Evolutionary conservation across 1,284 basidiomycete species (phyloP), one percentile per base, ranked within the genome.

Genomic region (Mycena citricolor): DNA sequence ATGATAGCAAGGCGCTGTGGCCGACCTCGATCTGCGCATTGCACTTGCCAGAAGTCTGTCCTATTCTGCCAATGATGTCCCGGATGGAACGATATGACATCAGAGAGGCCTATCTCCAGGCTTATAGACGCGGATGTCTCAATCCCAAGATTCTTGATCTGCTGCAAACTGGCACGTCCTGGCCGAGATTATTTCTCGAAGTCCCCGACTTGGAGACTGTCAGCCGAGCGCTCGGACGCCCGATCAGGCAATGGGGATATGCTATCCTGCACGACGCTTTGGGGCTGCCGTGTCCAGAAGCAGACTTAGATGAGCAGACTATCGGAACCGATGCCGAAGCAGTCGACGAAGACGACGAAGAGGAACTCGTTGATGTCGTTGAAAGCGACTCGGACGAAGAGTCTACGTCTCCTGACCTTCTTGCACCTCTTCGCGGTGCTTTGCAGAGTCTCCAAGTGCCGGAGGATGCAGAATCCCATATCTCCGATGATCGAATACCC

Each of bases 161-260:
- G 7, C 59, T 88, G 38, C 76, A 65, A 42, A 81, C 81, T 1
- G 76, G 74, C 16, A 81, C 82, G 1, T 77, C 70, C 47, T 89
- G 86, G 83, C 79, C 83, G 5, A 68, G 71, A 24, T 58, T 81
- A n/a, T 88, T 86, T 58, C 71, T 91, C 17, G 87, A 91, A 47
- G 76, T 80, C 54, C 88, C 88, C 0, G 88, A 91, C 59, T 47
- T 74, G 28, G 83, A 87, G 60, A 77, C 74, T 2, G 79, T 82
- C 6, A 66, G 74, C 8, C 64, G 76, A 33, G 79, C 73, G 41
- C 72, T 90, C 20, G 80, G 79, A 5, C 62, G 79, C 14, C 74
- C 77, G 0, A 71, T 90, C 23, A 72, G 85, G n/a, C 58, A 67
- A 33, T 85, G 81, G 79, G 68, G 74, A 19, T 87, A 88, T 59